Evolutionary conservation across 2,329 filamentous ascomycete genomes (phyloP).

Genomic region (Nothophaeocryptopus gaeumannii): DNA sequence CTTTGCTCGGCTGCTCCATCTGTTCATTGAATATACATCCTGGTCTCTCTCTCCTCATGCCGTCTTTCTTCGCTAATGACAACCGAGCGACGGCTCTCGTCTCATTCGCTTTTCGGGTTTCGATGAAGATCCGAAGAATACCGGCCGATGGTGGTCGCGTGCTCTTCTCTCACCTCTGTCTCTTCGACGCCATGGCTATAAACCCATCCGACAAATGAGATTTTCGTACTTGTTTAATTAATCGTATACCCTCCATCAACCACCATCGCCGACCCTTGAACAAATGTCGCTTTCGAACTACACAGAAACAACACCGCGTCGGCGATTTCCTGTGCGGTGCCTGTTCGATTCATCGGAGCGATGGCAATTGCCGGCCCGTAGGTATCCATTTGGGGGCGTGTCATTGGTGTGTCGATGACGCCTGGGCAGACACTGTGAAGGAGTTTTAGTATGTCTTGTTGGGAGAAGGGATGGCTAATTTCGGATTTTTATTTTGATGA

Average conservation of each 20-base stretch:
- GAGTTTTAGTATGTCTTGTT: neutral
- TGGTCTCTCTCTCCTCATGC: too few relatives aligned
- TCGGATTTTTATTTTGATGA: neutral
- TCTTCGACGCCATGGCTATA: too few relatives aligned
- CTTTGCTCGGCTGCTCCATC: too few relatives aligned
- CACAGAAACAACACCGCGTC: slow-evolving; percentile 48
- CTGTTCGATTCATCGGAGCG: slow-evolving; percentile 42
- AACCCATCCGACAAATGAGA: too few relatives aligned
- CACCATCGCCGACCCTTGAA: slow-evolving; percentile 45
- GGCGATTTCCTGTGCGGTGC: slow-evolving; percentile 47
- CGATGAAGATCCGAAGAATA: too few relatives aligned
- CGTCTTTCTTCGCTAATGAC: too few relatives aligned
- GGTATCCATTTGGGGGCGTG: slow-evolving; percentile 37
- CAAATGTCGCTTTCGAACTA: slow-evolving; percentile 46
- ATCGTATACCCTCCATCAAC: slow-evolving; percentile 50
- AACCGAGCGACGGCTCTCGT: too few relatives aligned
- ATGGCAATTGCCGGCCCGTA: slow-evolving; percentile 31
- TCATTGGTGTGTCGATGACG: slow-evolving; percentile 48
- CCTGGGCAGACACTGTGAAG: slow-evolving; percentile 44
- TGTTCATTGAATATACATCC: too few relatives aligned
- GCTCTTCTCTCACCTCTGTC: too few relatives aligned
- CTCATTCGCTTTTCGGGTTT: too few relatives aligned
- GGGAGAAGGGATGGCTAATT: neutral
- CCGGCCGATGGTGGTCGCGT: too few relatives aligned
- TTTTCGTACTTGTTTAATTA: too few relatives aligned